phyloP scores from a whole-genome alignment of 352 stramenopile species.

The Phytophthora macrochlamydospora region DNA sequence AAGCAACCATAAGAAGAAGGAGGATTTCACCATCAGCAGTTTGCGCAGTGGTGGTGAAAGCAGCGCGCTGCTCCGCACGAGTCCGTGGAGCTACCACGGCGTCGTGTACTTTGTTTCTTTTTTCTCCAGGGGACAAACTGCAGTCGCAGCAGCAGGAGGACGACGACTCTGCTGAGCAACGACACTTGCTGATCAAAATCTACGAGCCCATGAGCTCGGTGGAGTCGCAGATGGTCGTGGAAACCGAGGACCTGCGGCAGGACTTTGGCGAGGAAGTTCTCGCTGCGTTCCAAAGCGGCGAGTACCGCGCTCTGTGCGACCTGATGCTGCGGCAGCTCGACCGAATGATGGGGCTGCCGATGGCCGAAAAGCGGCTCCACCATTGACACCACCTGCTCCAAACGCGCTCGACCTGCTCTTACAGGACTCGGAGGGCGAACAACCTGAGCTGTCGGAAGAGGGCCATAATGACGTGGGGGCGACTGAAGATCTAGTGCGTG shows the following conservation, averaged over 20 bases:
- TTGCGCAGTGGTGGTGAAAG: constrained; percentile 20
- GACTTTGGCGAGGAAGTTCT: constrained; percentile 58
- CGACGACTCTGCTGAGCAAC: constrained; percentile 4
- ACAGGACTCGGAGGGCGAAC: constrained; percentile 18
- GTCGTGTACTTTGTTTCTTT: constrained; percentile 86
- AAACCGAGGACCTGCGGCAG: constrained; percentile 50
- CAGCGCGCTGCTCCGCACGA: constrained; percentile 56
- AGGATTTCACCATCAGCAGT: constrained; percentile 21
- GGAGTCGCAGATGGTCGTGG: constrained; percentile 73
- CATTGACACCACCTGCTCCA: constrained; percentile 10
- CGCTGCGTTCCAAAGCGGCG: constrained; percentile 45
- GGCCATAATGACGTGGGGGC: constrained; percentile 10
- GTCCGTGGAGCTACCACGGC: constrained; percentile 67
- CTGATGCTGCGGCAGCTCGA: constrained; percentile 66
- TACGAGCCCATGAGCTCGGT: constrained; percentile 82
- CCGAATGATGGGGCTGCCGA: constrained; percentile 46
- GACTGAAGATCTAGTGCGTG: constrained; percentile 62
- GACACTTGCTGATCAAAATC: constrained; percentile 69
- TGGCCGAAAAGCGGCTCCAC: not conserved
- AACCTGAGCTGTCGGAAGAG: constrained; percentile 2
- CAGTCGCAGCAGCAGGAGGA: constrained; percentile 16
- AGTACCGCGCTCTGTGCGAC: constrained; percentile 64
- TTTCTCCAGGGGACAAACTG: constrained; percentile 48
- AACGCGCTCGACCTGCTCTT: constrained; percentile 23
- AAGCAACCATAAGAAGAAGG: constrained; percentile 3